Base-by-base conservation (phyloP, 441 rosid species). In the Viola pubescens region DNA sequence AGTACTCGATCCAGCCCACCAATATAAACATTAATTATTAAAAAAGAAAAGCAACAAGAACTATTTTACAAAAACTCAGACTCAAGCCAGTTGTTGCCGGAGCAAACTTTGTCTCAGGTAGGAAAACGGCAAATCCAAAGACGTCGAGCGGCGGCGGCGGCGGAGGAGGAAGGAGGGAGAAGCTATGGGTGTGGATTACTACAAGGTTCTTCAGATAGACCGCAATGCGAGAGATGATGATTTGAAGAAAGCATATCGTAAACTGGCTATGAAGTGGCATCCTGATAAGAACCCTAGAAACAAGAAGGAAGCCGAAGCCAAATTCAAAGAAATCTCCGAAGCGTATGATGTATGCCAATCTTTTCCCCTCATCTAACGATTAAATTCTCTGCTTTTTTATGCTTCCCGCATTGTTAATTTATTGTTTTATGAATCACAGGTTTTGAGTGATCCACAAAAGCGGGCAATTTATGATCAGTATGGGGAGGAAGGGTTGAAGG, bases 211-310 rank as follows among this genome's bases (percentile, higher is more conserved):
- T 4, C 81, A 80, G 75, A 88, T 89, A 3, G 88, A 89, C 72
- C 81, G 86, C 8, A 76, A 43, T 55, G 89, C 88, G 6, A 86
- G 66, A 12, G 96, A 86, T 14, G 96, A 89, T 3, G 96, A 89
- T 70, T 73, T 89, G 65, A 89, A 84, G 83, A 89, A 86, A 69
- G 91, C 91, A 0, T 89, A 89, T 64, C 82, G 94, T 4, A 84
- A 80, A 64, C 86, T 86, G n/a, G 94, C 94, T 38, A 88, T 86
- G 96, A 88, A 84, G 61, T 88, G 92, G 96, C 96, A 88, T 74
- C 96, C 94, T 7, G 96, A 88, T 61, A 88, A 88, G 70, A 88
- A 89, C 73, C 96, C 94, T 67, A 81, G 64, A 55, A 81, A 68
- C 73, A 86, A 89, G 75, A 82, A 81, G 48, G 89, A 79, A 0